Evolutionary conservation across 2,329 filamentous ascomycete genomes (phyloP), one percentile per base, ranked within the genome.

Genomic region (Trichoderma asperellum): DNA sequence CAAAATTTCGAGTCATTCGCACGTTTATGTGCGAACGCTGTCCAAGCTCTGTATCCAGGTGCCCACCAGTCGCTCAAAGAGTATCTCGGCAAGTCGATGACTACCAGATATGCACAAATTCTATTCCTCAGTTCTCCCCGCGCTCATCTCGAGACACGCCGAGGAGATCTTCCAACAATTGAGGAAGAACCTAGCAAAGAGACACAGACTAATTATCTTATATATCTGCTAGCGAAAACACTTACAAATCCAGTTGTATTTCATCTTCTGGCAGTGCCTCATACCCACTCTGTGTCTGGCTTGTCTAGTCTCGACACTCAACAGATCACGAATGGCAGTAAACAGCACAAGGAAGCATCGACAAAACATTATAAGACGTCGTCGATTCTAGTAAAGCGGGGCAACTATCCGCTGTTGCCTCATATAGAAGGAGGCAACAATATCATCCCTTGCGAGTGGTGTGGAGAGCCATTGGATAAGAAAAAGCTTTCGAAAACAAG

Each of bases 361-460:
- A 59, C 55, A 52, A 58, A 27, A 3, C 16, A 21, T n/a, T 16
- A 53, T 24, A 67, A 67, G n/a, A 67, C 64, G 6, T 67, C 64
- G 1, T 67, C 64, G 12, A 60, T 67, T 18, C 67, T 56, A 53
- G 43, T 71, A 29, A 43, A 69, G 27, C 56, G 32, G 11, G 64
- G 64, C 2, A 53, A 67, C 40, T 67, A 67, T 53, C 64, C 64
- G 7, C 67, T 34, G 5, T 4, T 8, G 8, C 55, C 58, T 12
- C 2, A 4, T 5, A 21, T 8, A 0, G 14, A 37, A 2, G 11
- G 14, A 5, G 37, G 37, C 1, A 32, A 24, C 14, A 53, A 14
- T 32, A 29, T 60, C 0, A 10, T 60, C 2, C 21, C 64, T 14
- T 67, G 64, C 16, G 2, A n/a, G 2, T 67, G 64, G 64, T 67